Evolutionary conservation across 331 rosid genomes (phyloP).

Genomic region (Quercus phellos): DNA sequence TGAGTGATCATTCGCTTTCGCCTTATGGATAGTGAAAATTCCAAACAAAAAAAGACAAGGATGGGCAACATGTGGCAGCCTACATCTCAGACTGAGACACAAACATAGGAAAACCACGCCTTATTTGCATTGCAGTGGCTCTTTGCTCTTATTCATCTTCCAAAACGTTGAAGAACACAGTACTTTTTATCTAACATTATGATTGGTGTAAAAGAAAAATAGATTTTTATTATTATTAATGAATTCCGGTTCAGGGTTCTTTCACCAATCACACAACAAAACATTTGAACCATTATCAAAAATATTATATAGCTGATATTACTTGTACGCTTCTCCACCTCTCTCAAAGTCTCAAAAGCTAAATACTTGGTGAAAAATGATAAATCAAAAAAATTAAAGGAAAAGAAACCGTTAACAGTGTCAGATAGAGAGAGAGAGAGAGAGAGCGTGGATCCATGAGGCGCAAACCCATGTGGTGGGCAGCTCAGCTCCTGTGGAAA

Average conservation of each 20-base stretch:
- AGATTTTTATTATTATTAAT: too few relatives aligned
- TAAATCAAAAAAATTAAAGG: neutral
- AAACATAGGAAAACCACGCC: conserved; percentile 44
- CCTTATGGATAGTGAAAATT: conserved; percentile 26
- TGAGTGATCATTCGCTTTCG: conserved; percentile 4
- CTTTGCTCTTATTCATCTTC: neutral
- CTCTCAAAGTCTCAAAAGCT: conserved; percentile 12
- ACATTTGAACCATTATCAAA: too few relatives aligned
- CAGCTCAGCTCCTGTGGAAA: conserved; percentile 51
- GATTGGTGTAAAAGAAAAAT: too few relatives aligned
- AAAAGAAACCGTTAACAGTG: conserved; percentile 41
- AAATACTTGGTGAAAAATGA: neutral
- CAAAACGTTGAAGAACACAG: too few relatives aligned
- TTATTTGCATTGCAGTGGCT: conserved; percentile 20
- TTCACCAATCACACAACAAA: too few relatives aligned
- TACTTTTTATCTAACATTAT: too few relatives aligned
- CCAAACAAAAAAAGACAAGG: conserved; percentile 62
- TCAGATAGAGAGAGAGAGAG: conserved; percentile 16
- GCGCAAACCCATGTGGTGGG: conserved; percentile 76
- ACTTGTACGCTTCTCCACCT: neutral
- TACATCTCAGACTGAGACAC: conserved; percentile 29
- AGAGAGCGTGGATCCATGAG: conserved; percentile 15
- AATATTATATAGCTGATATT: neutral
- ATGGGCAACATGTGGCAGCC: conserved; percentile 48
- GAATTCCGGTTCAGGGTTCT: too few relatives aligned